These are phyloP conservation scores for Citeromyces siamensis DNA, from an alignment of 1,139 yeast genomes.

Conservation along the genomic window DNA sequence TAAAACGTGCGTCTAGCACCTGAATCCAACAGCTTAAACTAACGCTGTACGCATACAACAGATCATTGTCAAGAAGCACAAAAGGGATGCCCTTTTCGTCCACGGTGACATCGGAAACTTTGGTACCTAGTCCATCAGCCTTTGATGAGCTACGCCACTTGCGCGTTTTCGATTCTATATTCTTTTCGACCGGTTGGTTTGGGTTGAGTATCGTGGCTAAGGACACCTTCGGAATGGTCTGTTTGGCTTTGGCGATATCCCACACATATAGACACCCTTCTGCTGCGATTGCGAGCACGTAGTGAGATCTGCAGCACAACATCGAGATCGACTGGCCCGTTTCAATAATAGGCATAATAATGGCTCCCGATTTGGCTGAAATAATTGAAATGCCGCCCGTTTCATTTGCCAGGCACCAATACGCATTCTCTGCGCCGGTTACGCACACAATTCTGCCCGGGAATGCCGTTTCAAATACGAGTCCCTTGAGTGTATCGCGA, in stretches of 20 bases:
- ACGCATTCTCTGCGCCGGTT: slow-evolving; percentile 19
- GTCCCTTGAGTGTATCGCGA: slow-evolving; percentile 7
- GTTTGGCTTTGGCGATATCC: slow-evolving; percentile 25
- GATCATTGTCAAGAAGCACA: slow-evolving; percentile 1
- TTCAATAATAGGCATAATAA: slow-evolving; percentile 36
- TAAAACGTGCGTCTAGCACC: neutral
- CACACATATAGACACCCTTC: slow-evolving; percentile 37
- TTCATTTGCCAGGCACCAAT: slow-evolving; percentile 57
- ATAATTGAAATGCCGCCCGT: slow-evolving; percentile 62
- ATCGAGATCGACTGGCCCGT: slow-evolving; percentile 45
- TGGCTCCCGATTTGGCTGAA: slow-evolving; percentile 43
- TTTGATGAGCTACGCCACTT: neutral
- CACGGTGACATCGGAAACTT: neutral
- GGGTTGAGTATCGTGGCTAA: slow-evolving; percentile 38
- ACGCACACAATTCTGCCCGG: slow-evolving; percentile 32
- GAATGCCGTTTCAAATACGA: slow-evolving; percentile 29
- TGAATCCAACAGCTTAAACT: slow-evolving; percentile 3
- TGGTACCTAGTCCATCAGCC: neutral
- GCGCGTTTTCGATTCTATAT: neutral
- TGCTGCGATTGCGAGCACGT: slow-evolving; percentile 41
- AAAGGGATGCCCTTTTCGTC: slow-evolving; percentile 3
- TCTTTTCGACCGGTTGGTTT: slow-evolving; percentile 1
- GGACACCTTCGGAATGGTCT: slow-evolving; percentile 29
- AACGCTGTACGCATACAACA: neutral
- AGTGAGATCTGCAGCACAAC: slow-evolving; percentile 36